These are phyloP conservation scores for Paraglomus brasilianum DNA, from an alignment of 192 early-diverging fungal genomes.

Conservation along the genomic window DNA sequence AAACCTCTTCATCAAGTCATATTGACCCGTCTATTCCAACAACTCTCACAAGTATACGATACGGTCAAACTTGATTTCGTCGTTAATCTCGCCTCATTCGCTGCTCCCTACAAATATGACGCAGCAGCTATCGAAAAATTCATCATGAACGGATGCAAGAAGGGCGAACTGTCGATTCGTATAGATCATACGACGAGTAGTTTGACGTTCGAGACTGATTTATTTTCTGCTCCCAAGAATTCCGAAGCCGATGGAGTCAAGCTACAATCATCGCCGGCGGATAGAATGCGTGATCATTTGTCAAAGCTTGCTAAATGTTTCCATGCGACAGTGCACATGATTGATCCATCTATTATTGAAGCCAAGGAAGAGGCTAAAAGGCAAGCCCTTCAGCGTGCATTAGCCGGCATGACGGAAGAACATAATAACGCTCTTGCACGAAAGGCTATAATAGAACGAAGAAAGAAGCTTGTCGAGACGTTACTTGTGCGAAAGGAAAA, in stretches of 20 bases:
- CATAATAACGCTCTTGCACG: conserved; percentile 72
- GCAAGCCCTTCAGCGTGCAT: conserved; percentile 66
- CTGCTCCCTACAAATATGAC: conserved; percentile 79
- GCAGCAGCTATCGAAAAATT: conserved; percentile 93
- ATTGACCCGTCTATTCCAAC: conserved; percentile 95
- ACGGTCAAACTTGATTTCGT: conserved; percentile 95
- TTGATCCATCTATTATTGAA: conserved; percentile 73
- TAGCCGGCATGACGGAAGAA: conserved; percentile 77
- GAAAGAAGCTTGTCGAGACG: conserved; percentile 76
- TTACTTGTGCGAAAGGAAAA: conserved; percentile 77
- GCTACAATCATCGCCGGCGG: conserved; percentile 81
- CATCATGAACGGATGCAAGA: conserved; percentile 96
- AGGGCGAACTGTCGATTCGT: conserved; percentile 93
- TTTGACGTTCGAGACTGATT: conserved; percentile 90
- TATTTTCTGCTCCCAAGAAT: conserved; percentile 75
- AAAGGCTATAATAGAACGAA: conserved; percentile 83
- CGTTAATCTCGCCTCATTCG: conserved; percentile 84
- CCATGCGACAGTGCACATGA: conserved; percentile 79
- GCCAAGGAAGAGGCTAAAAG: conserved; percentile 65
- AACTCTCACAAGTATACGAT: conserved; percentile 98
- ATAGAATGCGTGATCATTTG: conserved; percentile 92
- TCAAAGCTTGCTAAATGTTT: conserved; percentile 82
- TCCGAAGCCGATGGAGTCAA: conserved; percentile 78
- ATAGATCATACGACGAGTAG: conserved; percentile 89
- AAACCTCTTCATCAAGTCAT: conserved; percentile 94